Conservation (phyloP, 352 stramenopile genomes). For the Globisporangium nagaii region DNA sequence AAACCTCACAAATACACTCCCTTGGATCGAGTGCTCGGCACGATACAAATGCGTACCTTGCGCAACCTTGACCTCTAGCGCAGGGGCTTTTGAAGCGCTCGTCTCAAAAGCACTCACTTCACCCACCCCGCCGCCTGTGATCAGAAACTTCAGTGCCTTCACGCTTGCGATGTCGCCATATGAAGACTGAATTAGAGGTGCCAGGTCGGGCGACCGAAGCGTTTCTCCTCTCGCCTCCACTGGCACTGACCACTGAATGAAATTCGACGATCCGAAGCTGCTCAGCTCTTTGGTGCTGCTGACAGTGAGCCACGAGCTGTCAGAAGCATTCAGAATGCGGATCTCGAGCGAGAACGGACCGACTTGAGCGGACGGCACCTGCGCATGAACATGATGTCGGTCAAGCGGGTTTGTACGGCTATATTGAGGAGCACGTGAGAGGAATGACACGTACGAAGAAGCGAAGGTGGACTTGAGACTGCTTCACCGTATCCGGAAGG, state of each 20-base stretch:
- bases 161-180: background rate
- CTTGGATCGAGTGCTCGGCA: background rate
- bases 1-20: no score
- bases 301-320: background rate
- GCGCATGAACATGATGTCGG: background rate
- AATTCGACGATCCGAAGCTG: constrained; percentile 17
- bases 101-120: constrained; percentile 43
- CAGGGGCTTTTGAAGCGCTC: constrained; percentile 11
- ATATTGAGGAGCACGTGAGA: background rate
- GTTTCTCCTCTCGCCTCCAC: constrained; percentile 12
- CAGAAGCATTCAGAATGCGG: constrained; percentile 16
- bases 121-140: constrained; percentile 40
- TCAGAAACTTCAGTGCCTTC: constrained; percentile 14
- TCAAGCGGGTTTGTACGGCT: background rate
- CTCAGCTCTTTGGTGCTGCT: background rate
- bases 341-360: constrained; percentile 40
- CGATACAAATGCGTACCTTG: constrained; percentile 23
- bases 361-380: constrained; percentile 26
- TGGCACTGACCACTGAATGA: constrained; percentile 25
- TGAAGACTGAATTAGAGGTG: constrained; percentile 12
- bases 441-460: constrained; percentile 25
- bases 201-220: constrained; percentile 30
- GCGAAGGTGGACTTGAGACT: constrained; percentile 21
- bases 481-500: constrained; percentile 24
- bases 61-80: constrained; percentile 29